Conservation (phyloP, 2,329 filamentous ascomycete genomes). For the Aurifilum marmelostoma region DNA sequence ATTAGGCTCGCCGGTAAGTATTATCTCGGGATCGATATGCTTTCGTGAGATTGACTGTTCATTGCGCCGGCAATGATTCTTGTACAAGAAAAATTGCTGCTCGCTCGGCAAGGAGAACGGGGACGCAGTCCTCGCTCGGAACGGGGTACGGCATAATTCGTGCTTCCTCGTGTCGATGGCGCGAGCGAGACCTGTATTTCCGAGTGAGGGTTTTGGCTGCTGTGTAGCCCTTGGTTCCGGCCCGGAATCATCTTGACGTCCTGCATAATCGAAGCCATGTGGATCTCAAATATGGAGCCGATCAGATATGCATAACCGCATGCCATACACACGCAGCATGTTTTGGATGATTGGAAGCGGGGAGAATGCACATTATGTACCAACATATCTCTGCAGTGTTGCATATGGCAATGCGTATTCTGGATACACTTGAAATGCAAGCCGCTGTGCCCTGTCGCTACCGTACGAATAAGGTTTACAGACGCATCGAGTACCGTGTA, state of each 20-base stretch:
- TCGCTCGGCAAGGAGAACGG: neutral
- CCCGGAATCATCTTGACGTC: neutral
- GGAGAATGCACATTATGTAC: neutral
- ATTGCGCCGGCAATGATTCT: neutral
- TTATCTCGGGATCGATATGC: too few species aligned
- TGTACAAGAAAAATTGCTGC: neutral
- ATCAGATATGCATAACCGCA: too few species aligned
- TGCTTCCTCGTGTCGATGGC: neutral
- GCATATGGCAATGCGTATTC: neutral
- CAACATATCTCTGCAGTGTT: neutral
- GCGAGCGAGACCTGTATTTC: neutral
- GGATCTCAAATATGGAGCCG: neutral
- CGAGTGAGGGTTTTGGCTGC: neutral
- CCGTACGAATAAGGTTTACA: conserved; percentile 8
- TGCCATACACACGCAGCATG: too few species aligned
- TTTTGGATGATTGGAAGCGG: too few species aligned
- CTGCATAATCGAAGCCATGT: neutral
- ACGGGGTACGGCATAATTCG: neutral
- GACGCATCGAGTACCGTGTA: too few species aligned
- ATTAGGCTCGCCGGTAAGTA: too few species aligned
- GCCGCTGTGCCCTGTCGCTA: conserved; percentile 25
- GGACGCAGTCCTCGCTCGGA: neutral
- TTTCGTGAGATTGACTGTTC: neutral
- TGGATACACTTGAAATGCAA: conserved; percentile 29
- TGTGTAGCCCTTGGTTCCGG: neutral